phyloP scores from a whole-genome alignment of 306 rosid species.

The Quercus cerris region DNA sequence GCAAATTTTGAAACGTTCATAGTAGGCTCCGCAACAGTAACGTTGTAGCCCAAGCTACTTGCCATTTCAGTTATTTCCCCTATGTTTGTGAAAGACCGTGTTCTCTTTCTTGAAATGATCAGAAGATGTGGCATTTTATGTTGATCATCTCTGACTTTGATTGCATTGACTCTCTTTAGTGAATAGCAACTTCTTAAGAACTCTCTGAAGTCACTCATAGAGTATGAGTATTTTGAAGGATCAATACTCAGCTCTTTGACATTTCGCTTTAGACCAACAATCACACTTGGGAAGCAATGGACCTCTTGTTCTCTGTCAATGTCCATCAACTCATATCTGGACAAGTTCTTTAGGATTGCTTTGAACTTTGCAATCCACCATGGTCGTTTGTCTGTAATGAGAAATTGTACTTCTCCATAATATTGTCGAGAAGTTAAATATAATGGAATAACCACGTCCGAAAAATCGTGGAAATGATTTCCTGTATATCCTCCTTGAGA shows the following conservation, averaged over 20 bases:
- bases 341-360: constrained; percentile 43
- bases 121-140: constrained; percentile 56
- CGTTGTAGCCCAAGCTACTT: constrained; percentile 53
- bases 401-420: constrained; percentile 69
- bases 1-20: constrained; percentile 44
- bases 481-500: constrained; percentile 72
- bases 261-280: constrained; percentile 61
- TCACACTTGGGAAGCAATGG: constrained; percentile 72
- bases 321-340: constrained; percentile 52
- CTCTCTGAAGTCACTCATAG: constrained; percentile 69
- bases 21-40: constrained; percentile 48
- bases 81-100: constrained; percentile 63
- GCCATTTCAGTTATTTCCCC: constrained; percentile 55
- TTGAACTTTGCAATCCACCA: constrained; percentile 56
- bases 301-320: constrained; percentile 53
- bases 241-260: constrained; percentile 59
- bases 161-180: constrained; percentile 48
- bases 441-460: constrained; percentile 67
- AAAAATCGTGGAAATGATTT: constrained; percentile 86
- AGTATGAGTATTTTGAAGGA: constrained; percentile 45
- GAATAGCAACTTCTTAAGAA: constrained; percentile 56
- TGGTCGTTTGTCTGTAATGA: constrained; percentile 37
- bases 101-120: constrained; percentile 56
- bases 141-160: constrained; percentile 23
- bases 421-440: constrained; percentile 60